These are phyloP conservation scores for Achaetomium macrosporum DNA, from an alignment of 2,329 filamentous ascomycete genomes.

Conservation along the genomic window DNA sequence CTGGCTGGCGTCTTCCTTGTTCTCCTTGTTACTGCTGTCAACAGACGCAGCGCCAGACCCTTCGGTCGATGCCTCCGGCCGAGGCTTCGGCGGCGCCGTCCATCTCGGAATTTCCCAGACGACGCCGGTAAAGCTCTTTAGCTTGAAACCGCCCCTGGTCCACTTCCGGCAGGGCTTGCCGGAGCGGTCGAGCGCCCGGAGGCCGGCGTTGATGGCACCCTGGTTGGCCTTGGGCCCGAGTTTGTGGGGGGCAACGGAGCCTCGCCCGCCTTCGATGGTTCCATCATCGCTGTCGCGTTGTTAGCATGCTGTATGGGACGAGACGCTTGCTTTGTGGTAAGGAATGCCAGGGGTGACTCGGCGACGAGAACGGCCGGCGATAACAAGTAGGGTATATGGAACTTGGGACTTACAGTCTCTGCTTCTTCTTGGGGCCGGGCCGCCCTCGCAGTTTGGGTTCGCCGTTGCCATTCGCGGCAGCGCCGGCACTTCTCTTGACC, in stretches of 20 bases:
- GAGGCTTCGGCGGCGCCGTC: conserved; percentile 63
- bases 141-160: conserved; percentile 71
- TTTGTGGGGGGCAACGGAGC: conserved; percentile 60
- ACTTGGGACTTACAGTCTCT: conserved; percentile 67
- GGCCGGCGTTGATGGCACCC: conserved; percentile 92
- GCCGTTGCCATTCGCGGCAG: conserved; percentile 40
- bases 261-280: conserved; percentile 49
- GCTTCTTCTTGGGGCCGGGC: conserved; percentile 95
- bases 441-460: conserved; percentile 77
- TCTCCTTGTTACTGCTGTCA: conserved; percentile 55
- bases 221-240: conserved; percentile 95
- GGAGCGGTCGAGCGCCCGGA: conserved; percentile 86
- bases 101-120: conserved; percentile 77
- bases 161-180: conserved; percentile 91
- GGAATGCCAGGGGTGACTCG: not conserved
- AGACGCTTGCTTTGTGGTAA: not conserved
- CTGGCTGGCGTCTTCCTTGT: conserved; percentile 50
- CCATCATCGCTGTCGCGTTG: conserved; percentile 51
- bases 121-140: conserved; percentile 91
- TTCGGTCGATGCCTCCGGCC: conserved; percentile 41
- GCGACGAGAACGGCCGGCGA: not conserved
- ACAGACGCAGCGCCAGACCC: conserved; percentile 42
- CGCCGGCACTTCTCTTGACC: conserved; percentile 61
- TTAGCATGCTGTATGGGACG: conserved; percentile 27
- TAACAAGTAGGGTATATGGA: not conserved